Conservation (phyloP, 345 rosid species). For the Raphanus raphanistrum region DNA sequence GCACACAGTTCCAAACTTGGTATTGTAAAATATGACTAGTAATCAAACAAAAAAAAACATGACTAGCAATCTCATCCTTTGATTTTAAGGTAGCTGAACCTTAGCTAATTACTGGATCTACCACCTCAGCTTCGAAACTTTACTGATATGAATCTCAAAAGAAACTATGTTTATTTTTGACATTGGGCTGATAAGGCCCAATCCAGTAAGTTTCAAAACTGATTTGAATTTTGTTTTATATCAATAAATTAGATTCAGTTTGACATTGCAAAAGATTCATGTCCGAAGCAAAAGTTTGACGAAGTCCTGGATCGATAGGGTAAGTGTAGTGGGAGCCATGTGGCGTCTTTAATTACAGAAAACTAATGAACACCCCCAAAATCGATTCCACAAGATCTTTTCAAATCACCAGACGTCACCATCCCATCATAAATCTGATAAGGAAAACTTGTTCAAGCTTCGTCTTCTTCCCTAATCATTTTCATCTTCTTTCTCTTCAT, state of each 20-base stretch:
- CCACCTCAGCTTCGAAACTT: too few species aligned
- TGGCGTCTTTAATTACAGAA: conserved; percentile 16
- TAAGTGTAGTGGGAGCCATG: conserved; percentile 24
- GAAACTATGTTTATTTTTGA: background rate
- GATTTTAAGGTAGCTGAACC: background rate
- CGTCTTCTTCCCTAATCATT: background rate
- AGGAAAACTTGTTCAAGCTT: background rate
- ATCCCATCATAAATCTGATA: conserved; percentile 23
- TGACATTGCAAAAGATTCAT: background rate
- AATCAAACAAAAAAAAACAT: too few species aligned
- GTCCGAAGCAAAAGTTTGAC: conserved; percentile 4
- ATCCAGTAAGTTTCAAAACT: too few species aligned
- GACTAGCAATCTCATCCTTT: background rate
- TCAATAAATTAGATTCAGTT: too few species aligned
- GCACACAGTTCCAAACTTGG: background rate
- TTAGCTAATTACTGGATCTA: background rate
- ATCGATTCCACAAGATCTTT: background rate
- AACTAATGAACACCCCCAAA: background rate
- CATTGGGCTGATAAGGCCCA: background rate
- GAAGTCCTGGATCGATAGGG: background rate
- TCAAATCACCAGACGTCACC: conserved; percentile 19
- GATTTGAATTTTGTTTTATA: too few species aligned
- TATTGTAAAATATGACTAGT: too few species aligned
- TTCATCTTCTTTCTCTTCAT: background rate
- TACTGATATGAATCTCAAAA: background rate